phyloP scores from a whole-genome alignment of 1,284 basidiomycete species.

The Earliella scabrosa region DNA sequence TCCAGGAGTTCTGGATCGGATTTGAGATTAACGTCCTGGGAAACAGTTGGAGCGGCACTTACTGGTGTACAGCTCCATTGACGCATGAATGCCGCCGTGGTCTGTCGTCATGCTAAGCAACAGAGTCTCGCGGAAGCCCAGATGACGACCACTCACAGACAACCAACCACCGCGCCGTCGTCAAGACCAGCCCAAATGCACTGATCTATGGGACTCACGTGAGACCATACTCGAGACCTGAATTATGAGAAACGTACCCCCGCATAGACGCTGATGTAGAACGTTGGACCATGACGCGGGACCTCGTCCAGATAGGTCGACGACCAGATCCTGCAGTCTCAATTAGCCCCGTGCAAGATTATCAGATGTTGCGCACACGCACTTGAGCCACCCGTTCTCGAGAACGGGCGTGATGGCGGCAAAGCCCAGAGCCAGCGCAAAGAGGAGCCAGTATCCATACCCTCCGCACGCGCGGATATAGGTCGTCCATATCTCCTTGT shows the following conservation, averaged over 20 bases:
- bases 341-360: background rate
- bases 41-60: constrained; percentile 35
- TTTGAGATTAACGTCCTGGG: constrained; percentile 6
- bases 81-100: constrained; percentile 71
- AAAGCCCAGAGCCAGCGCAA: constrained; percentile 60
- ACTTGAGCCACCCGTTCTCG: constrained; percentile 79
- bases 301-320: constrained; percentile 44
- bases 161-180: constrained; percentile 70
- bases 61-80: constrained; percentile 73
- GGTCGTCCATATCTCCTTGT: constrained; percentile 77
- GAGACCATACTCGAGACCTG: background rate
- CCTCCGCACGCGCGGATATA: constrained; percentile 79
- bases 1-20: constrained; percentile 67
- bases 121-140: too few species aligned
- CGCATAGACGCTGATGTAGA: constrained; percentile 83
- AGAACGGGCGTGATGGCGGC: constrained; percentile 77
- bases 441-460: constrained; percentile 73
- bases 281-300: constrained; percentile 56
- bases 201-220: constrained; percentile 9
- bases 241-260: constrained; percentile 41
- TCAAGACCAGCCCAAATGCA: constrained; percentile 50
- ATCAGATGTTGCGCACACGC: constrained; percentile 19
- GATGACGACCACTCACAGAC: constrained; percentile 48
- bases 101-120: constrained; percentile 43
- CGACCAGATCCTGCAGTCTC: constrained; percentile 63